A percentile compares a stretch with the other conserved stretches of the same genome.
Conservation (phyloP, 2,329 filamentous ascomycete species). For the Fusarium decemcellulare region DNA sequence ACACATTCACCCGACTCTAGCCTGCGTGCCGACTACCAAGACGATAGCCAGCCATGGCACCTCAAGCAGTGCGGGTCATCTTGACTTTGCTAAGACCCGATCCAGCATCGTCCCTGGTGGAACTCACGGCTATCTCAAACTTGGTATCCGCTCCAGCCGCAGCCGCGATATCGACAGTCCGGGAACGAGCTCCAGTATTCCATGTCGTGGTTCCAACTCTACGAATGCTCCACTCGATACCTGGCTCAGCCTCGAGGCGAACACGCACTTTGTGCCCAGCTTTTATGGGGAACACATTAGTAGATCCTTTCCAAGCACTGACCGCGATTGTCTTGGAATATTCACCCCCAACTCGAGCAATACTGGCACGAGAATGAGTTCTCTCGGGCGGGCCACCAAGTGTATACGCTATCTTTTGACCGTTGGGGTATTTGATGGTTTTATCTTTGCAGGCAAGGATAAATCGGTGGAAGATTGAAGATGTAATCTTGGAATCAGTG, state of each 20-base stretch:
- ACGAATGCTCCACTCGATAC: conserved; percentile 30
- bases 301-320: conserved; percentile 20
- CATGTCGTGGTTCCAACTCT: conserved; percentile 20
- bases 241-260: conserved; percentile 8
- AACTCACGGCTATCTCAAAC: conserved; percentile 24
- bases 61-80: conserved; percentile 23
- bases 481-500: conserved; percentile 20
- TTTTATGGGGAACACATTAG: conserved; percentile 22
- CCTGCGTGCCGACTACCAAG: no score
- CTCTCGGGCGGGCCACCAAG: conserved; percentile 9
- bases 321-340: conserved; percentile 18
- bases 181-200: conserved; percentile 10
- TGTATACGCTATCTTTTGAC: conserved; percentile 18
- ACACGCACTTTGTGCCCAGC: conserved; percentile 19
- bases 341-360: neutral
- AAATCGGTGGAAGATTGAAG: conserved; percentile 20
- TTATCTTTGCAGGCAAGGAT: conserved; percentile 31
- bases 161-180: conserved; percentile 15
- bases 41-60: neutral
- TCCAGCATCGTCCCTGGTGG: conserved; percentile 21
- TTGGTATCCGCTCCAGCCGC: conserved; percentile 16
- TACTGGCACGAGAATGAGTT: neutral
- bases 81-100: conserved; percentile 26
- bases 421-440: conserved; percentile 28
- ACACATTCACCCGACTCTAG: no score